A percentile compares a stretch with the other conserved stretches of the same genome.
These are phyloP conservation scores for Serendipita vermifera DNA, from an alignment of 768 basidiomycete genomes.

Conservation along the genomic window DNA sequence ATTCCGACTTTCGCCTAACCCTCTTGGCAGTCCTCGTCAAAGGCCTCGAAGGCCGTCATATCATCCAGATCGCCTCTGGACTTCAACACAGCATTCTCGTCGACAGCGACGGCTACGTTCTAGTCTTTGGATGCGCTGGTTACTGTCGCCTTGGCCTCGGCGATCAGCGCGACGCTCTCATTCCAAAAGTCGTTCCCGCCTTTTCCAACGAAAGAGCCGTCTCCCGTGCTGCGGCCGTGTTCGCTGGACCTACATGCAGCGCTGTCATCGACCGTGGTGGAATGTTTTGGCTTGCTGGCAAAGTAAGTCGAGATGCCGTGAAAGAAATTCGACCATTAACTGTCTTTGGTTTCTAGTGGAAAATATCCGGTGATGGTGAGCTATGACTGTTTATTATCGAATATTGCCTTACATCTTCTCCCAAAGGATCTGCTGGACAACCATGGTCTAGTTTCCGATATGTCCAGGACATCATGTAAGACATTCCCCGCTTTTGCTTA, in stretches of 20 bases:
- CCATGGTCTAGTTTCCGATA: constrained; percentile 79
- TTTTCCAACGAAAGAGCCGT: constrained; percentile 25
- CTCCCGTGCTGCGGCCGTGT: constrained; percentile 26
- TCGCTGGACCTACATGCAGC: constrained; percentile 74
- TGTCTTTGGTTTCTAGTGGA: constrained; percentile 51
- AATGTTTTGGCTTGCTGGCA: constrained; percentile 84
- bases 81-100: constrained; percentile 79
- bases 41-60: constrained; percentile 62
- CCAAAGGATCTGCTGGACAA: constrained; percentile 71
- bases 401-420: not conserved
- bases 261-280: constrained; percentile 69
- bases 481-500: constrained; percentile 10
- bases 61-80: constrained; percentile 72
- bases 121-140: constrained; percentile 81
- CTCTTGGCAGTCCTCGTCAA: constrained; percentile 48
- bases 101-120: constrained; percentile 58
- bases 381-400: not conserved
- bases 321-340: constrained; percentile 8
- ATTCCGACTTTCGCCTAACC: constrained; percentile 14
- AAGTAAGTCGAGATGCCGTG: constrained; percentile 33
- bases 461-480: constrained; percentile 76
- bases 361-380: constrained; percentile 82
- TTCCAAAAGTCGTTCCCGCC: constrained; percentile 74
- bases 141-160: constrained; percentile 82
- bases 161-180: constrained; percentile 66